Conservation (phyloP, 306 rosid species). For the Pterocarpus macrocarpus region DNA sequence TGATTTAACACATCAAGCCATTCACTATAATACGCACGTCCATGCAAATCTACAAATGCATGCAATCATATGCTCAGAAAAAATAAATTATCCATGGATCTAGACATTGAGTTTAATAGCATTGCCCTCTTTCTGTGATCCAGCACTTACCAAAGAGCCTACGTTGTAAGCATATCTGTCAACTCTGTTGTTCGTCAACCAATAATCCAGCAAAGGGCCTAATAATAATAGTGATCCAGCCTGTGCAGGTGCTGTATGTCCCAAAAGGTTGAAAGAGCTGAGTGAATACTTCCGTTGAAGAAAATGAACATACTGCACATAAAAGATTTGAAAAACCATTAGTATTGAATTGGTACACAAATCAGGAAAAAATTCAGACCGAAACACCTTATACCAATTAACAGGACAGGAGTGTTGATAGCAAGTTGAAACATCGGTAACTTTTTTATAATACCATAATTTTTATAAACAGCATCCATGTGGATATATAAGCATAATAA, state of each 20-base stretch:
- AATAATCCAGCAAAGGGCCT: slow-evolving; percentile 86
- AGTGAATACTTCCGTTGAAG: slow-evolving; percentile 91
- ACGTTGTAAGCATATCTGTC: slow-evolving; percentile 61
- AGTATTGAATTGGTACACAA: slow-evolving; percentile 6
- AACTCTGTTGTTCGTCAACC: slow-evolving; percentile 82
- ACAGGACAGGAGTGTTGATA: neutral
- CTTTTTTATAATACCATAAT: neutral
- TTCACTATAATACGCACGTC: neutral
- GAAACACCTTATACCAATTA: neutral
- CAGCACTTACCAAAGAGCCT: slow-evolving; percentile 63
- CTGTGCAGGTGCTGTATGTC: slow-evolving; percentile 96
- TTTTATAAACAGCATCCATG: neutral
- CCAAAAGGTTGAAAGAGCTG: slow-evolving; percentile 88
- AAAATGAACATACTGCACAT: slow-evolving; percentile 85
- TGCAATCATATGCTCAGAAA: no score
- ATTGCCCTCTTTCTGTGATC: neutral
- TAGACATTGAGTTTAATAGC: no score
- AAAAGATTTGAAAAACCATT: slow-evolving; percentile 41
- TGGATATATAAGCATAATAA: slow-evolving; percentile 2
- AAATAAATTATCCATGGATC: no score
- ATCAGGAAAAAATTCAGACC: neutral
- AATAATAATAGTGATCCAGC: slow-evolving; percentile 71
- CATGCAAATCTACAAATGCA: neutral
- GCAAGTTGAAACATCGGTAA: slow-evolving; percentile 8
- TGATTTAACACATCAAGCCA: slow-evolving; percentile 2